Percentiles rank a stretch among this genome's conserved stretches.
Conservation (phyloP, 345 rosid genomes). For the Linum lewisii region DNA sequence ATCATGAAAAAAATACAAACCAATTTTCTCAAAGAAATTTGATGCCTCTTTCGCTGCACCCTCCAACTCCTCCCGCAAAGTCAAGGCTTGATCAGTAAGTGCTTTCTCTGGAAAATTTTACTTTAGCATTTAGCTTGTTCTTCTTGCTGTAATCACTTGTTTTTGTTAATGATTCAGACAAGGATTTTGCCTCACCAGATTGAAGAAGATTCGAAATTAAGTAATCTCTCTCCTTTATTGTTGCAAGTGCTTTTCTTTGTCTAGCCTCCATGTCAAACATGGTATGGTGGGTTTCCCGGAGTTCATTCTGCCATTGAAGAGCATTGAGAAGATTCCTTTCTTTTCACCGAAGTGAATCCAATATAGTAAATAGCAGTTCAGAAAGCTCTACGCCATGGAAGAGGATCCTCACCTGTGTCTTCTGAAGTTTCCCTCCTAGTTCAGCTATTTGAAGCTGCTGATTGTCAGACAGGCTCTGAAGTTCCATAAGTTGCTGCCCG, state of each 20-base stretch:
- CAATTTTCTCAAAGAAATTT: constrained; percentile 11
- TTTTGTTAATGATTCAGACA: background rate
- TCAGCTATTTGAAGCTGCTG: constrained; percentile 10
- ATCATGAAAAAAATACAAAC: background rate
- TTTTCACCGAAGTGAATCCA: no score
- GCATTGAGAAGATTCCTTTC: background rate
- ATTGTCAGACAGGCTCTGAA: constrained; percentile 4
- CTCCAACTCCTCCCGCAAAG: constrained; percentile 13
- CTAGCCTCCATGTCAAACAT: constrained; percentile 1
- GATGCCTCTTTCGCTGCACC: constrained; percentile 13
- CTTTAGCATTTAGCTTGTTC: no score
- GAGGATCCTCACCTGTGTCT: background rate
- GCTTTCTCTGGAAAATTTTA: constrained; percentile 4
- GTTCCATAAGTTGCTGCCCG: constrained; percentile 2
- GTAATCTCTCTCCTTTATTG: constrained; percentile 3
- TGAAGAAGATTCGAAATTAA: constrained; percentile 7
- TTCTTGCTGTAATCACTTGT: no score
- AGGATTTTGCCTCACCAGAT: constrained; percentile 1
- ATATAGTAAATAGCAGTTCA: background rate
- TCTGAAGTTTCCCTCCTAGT: constrained; percentile 1
- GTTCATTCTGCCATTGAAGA: background rate
- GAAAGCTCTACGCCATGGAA: background rate
- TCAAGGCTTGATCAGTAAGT: constrained; percentile 9
- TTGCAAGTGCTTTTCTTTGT: constrained; percentile 3
- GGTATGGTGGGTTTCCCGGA: background rate